Evolutionary conservation across 306 rosid genomes (phyloP), one percentile per base, ranked within the genome.

Genomic region (Pueraria montana): DNA sequence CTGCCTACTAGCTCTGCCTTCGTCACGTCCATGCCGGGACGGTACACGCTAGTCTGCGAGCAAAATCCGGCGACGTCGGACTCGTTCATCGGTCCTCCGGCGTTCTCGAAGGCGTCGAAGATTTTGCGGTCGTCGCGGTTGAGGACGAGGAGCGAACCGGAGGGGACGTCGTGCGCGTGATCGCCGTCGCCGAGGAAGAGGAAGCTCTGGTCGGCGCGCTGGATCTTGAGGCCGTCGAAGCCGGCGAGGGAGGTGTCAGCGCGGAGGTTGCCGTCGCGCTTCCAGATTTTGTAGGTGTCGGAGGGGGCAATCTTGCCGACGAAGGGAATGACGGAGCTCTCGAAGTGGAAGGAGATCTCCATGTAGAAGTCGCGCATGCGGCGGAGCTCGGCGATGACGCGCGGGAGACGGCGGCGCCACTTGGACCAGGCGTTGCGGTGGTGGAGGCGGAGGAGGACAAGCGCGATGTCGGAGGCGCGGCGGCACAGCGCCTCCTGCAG

Each of bases 11-110:
- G 94, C 70, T 92, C 98, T 0, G 98, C 95, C 18, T 21, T 88
- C 4, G 98, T 94, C 38, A 94, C 98, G 77, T 94, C 98, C 95
- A 94, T 92, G 9, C 98, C 98, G 0, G 95, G 98, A 14, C 98
- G 83, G 71, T 94, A 94, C 4, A 94, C 95, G 82, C 94, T 91
- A 8, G 92, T 92, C 88, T 94, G 97, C 10, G 94, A 80, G 77
- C 94, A 91, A 83, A 94, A 92, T 11, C 93, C 97, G 16, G 88
- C 86, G 3, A 87, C 85, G 40, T 94, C 98, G 0, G 97, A 70
- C 77, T 92, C 97, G 26, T 86, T 92, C 94, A 94, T 87, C 17
- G 92, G 90, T 8, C 88, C 84, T 4, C 94, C 96, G 2, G 96
- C 98, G 59, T 91, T 90, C 74, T 92, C 98, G 40, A 94, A 94